Conservation (phyloP, 2,329 filamentous ascomycete genomes). For the Curvularia hawaiiensis region DNA sequence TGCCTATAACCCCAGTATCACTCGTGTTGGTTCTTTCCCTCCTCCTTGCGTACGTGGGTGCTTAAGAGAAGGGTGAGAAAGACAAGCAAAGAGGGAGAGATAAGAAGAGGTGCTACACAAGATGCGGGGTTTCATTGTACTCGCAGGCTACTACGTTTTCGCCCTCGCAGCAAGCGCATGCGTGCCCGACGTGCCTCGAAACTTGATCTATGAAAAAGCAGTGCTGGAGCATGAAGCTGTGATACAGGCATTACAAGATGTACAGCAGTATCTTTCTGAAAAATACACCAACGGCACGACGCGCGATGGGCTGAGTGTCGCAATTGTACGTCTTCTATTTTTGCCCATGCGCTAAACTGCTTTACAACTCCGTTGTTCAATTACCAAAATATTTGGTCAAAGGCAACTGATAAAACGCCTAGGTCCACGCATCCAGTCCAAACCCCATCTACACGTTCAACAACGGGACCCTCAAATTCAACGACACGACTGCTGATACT, state of each 20-base stretch:
- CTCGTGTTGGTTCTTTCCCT: not conserved
- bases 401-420: not conserved
- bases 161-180: constrained; percentile 20
- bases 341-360: not conserved
- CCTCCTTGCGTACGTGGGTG: no score
- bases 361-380: not conserved
- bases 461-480: constrained; percentile 37
- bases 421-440: constrained; percentile 37
- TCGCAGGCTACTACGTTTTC: constrained; percentile 6
- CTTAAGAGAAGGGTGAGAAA: no score
- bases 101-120: not conserved
- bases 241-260: constrained; percentile 29
- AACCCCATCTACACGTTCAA: constrained; percentile 33
- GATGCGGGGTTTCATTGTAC: constrained; percentile 1
- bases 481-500: constrained; percentile 25
- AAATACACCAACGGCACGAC: constrained; percentile 28
- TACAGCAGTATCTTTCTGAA: constrained; percentile 23
- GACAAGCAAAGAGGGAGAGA: not conserved
- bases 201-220: constrained; percentile 23
- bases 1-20: not conserved
- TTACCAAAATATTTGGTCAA: not conserved
- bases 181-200: constrained; percentile 32
- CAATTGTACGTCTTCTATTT: constrained; percentile 27
- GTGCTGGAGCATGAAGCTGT: constrained; percentile 32
- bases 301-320: constrained; percentile 39